Evolutionary conservation across 805 yeast genomes (phyloP), one percentile per base, ranked within the genome.

Genomic region (Alloascoidea africana): DNA sequence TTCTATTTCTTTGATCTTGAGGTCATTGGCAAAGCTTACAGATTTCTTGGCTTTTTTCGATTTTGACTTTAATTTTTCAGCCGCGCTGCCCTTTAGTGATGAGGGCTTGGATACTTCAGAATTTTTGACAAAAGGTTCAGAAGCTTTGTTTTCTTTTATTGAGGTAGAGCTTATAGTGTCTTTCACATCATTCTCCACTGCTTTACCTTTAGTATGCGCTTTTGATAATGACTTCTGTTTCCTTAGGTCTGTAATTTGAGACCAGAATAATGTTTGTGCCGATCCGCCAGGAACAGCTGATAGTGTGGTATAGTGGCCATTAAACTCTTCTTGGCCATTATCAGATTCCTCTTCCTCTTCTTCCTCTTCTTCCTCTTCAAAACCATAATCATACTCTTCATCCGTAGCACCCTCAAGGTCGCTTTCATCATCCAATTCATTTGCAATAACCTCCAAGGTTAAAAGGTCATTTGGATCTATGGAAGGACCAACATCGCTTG

Each of bases 1-100:
- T 36, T 71, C 79, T 36, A 78, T 63, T 40, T 73, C 74, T 42
- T 74, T 76, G 6, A 79, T 66, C 34, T 74, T 70, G 19, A 74
- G 58, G 2, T 56, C 56, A 1, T 62, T 61, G 0, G 75, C 62
- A 55, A 77, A 78, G 14, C 65, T 53, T 5, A 78, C 84, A 2
- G 68, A 54, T 45, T 72, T 73, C 43, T 60, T 60, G n/a, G 23
- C 17, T 30, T 37, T 36, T 32, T 32, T 14, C n/a, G n/a, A n/a
- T n/a, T n/a, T n/a, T n/a, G n/a, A n/a, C n/a, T n/a, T n/a, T n/a
- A n/a, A n/a, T n/a, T n/a, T n/a, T n/a, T n/a, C n/a, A n/a, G n/a
- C n/a, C n/a, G n/a, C n/a, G n/a, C n/a, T n/a, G n/a, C n/a, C n/a
- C n/a, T n/a, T n/a, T n/a, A n/a, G n/a, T n/a, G n/a, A n/a, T n/a